A percentile compares a stretch with the other conserved stretches of the same genome.
These are phyloP conservation scores for Triangularia setosa DNA, from an alignment of 2,329 filamentous ascomycete species.

Conservation along the genomic window DNA sequence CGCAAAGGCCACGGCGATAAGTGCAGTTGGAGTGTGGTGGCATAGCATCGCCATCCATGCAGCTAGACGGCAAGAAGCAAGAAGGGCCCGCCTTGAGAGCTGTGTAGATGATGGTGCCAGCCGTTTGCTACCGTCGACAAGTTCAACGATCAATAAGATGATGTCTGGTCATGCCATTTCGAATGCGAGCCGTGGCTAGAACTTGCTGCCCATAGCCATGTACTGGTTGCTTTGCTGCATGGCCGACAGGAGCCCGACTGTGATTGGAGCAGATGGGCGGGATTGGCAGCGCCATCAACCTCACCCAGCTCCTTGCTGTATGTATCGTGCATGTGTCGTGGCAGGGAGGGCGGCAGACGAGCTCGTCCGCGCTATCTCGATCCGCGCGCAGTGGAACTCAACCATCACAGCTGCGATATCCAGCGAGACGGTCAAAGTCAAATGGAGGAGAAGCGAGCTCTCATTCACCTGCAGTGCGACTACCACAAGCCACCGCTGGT, in stretches of 20 bases:
- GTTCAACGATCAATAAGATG: neutral
- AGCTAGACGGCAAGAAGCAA: constrained; percentile 6
- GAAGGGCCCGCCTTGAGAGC: constrained; percentile 3
- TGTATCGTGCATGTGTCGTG: constrained; percentile 23
- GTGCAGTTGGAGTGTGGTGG: constrained; percentile 18
- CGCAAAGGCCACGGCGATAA: constrained; percentile 5
- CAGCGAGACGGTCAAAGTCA: neutral
- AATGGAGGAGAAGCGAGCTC: neutral
- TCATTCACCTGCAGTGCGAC: constrained; percentile 1
- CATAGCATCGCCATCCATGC: constrained; percentile 19
- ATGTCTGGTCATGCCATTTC: neutral
- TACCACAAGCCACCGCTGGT: neutral
- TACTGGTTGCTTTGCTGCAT: constrained; percentile 10
- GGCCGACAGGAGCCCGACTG: constrained; percentile 8
- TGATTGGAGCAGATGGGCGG: constrained; percentile 23
- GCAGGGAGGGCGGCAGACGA: constrained; percentile 17
- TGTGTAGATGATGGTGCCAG: neutral
- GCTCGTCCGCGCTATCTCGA: constrained; percentile 14
- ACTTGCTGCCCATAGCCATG: constrained; percentile 3
- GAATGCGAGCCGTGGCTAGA: constrained; percentile 17
- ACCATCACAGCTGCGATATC: neutral
- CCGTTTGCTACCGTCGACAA: neutral
- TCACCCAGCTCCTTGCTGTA: constrained; percentile 19
- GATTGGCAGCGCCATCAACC: constrained; percentile 7
- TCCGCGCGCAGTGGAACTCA: constrained; percentile 3